Evolutionary conservation across 1,139 yeast genomes (phyloP).

Genomic region (Taiozyma sp.): DNA sequence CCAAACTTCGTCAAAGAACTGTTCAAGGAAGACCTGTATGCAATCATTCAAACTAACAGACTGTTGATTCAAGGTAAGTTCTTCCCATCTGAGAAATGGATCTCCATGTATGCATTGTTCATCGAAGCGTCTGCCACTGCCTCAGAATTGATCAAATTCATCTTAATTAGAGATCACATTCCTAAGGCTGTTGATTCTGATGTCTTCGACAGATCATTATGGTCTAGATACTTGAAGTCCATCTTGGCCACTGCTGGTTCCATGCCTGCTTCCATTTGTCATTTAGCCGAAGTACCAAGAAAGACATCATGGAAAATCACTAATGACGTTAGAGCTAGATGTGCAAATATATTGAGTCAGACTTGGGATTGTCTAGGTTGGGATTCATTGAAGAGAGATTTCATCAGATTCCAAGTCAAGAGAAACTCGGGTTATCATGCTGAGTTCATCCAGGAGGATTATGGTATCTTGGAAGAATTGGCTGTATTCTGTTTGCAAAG

Average conservation of each 20-base stretch:
- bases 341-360: slow-evolving; percentile 50
- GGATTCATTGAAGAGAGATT: slow-evolving; percentile 59
- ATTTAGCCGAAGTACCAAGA: slow-evolving; percentile 66
- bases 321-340: slow-evolving; percentile 57
- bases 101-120: slow-evolving; percentile 59
- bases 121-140: slow-evolving; percentile 56
- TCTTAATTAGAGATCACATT: slow-evolving; percentile 48
- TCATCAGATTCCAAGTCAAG: slow-evolving; percentile 54
- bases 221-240: slow-evolving; percentile 64
- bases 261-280: slow-evolving; percentile 58
- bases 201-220: slow-evolving; percentile 47
- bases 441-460: slow-evolving; percentile 54
- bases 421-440: slow-evolving; percentile 73
- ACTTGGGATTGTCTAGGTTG: slow-evolving; percentile 77
- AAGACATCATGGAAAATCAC: slow-evolving; percentile 66
- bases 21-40: slow-evolving; percentile 28
- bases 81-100: slow-evolving; percentile 67
- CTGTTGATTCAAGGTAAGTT: slow-evolving; percentile 53
- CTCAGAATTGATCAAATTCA: slow-evolving; percentile 54
- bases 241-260: slow-evolving; percentile 45
- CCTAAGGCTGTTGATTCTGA: slow-evolving; percentile 50
- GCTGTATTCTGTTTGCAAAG: slow-evolving; percentile 68
- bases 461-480: slow-evolving; percentile 60
- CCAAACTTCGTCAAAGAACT: slow-evolving; percentile 25
- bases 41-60: slow-evolving; percentile 49